These are phyloP conservation scores for Mucor sp. DNA, from an alignment of 371 early-diverging fungal species.

Conservation along the genomic window DNA sequence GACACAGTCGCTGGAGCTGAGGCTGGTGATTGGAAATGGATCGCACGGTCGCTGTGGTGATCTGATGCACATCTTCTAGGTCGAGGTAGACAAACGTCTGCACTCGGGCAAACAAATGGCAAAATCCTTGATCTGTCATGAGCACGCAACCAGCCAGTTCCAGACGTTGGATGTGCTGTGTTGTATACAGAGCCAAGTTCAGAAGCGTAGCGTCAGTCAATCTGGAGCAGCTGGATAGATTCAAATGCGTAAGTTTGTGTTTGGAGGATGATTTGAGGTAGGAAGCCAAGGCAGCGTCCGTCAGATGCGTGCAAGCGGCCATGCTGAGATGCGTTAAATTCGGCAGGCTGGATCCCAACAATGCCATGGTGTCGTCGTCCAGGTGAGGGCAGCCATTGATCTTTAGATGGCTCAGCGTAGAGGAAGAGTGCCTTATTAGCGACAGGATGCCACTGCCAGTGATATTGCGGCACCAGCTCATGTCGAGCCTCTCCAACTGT, in stretches of 20 bases:
- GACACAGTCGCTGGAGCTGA: constrained; percentile 39
- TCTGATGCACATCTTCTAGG: constrained; percentile 54
- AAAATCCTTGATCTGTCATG: constrained; percentile 53
- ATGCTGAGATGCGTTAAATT: constrained; percentile 49
- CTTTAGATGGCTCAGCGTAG: constrained; percentile 38
- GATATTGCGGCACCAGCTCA: constrained; percentile 61
- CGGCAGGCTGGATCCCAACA: constrained; percentile 38
- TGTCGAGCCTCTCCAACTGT: constrained; percentile 44
- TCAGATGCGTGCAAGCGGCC: constrained; percentile 49
- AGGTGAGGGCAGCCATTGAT: constrained; percentile 54
- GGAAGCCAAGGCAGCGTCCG: constrained; percentile 41
- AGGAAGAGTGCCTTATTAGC: constrained; percentile 36
- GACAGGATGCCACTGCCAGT: constrained; percentile 42
- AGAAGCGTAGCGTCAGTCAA: constrained; percentile 48
- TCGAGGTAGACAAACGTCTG: constrained; percentile 45
- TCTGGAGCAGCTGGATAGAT: constrained; percentile 50
- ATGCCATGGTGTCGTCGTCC: constrained; percentile 44
- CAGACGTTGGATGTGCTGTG: constrained; percentile 44
- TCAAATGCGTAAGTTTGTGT: constrained; percentile 44
- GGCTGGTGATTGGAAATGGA: constrained; percentile 46
- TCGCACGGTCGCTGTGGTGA: constrained; percentile 52
- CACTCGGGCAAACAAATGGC: constrained; percentile 43
- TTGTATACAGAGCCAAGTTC: constrained; percentile 36
- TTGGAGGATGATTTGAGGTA: constrained; percentile 20
- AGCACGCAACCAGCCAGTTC: constrained; percentile 53